Evolutionary conservation across 2,329 filamentous ascomycete genomes (phyloP), one percentile per base, ranked within the genome.

Genomic region (Neospermospora avenae): DNA sequence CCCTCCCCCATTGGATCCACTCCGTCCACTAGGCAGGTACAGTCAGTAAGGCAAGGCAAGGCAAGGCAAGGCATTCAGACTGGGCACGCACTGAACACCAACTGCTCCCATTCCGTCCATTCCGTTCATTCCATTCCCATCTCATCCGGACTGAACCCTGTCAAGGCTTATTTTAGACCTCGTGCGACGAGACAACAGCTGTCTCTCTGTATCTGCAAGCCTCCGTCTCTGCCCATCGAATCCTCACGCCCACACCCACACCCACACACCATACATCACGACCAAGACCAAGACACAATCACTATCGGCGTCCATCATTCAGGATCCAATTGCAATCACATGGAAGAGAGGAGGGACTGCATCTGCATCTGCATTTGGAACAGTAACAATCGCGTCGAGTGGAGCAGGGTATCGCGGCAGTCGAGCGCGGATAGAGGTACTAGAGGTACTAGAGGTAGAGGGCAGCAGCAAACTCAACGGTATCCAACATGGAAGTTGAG

Each of bases 111-210:
- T 11, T 39, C 37, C 13, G 11, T 39, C 2, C 37, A 39, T 7
- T n/a, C 14, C 37, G 13, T n/a, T 6, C 37, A 39, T n/a, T 39
- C 14, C 4, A 1, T n/a, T n/a, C 3, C 18, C 24, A 22, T 24
- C 22, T 16, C 22, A 31, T 31, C 45, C 45, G 24, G 24, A 22
- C 1, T 51, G 25, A 53, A 39, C 51, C 51, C 51, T 54, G 51
- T 54, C 51, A 35, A 54, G 41, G 51, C 51, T 54, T 54, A 54
- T 54, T 54, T 54, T 42, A 28, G 41, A 42, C 18, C 18, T 37
- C 28, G 14, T 24, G 22, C 25, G 34, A 51, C 48, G 31, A 22
- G 44, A 54, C 37, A 28, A 39, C 31, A 37, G 48, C 45, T 31
- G 24, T 24, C 45, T 22, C n/a, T n/a, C n/a, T n/a, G n/a, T n/a